Conservation (phyloP, 1,284 basidiomycete species). For the Lignosus rhinocerotis region DNA sequence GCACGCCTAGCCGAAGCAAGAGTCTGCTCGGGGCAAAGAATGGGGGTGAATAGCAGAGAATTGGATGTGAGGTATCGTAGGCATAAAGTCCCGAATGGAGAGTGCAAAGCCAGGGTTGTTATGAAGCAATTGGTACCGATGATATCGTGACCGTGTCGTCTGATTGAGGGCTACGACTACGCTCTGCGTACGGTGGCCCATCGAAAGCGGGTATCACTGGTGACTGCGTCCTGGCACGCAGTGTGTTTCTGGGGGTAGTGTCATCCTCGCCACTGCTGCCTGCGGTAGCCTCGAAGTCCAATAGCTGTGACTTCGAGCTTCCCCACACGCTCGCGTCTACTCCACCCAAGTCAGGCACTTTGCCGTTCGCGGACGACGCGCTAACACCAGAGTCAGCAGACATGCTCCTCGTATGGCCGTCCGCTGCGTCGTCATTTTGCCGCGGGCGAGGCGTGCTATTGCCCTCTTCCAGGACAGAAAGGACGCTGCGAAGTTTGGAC, state of each 20-base stretch:
- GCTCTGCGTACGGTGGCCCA: conserved; percentile 30
- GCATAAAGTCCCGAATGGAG: background rate
- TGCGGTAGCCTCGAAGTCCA: background rate
- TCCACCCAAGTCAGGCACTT: conserved; percentile 36
- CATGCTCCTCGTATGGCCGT: conserved; percentile 15
- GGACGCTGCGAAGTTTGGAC: conserved; percentile 65
- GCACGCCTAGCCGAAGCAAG: background rate
- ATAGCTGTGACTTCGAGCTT: background rate
- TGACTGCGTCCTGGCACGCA: conserved; percentile 36
- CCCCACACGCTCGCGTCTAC: conserved; percentile 16
- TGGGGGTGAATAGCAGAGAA: background rate
- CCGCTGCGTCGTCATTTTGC: conserved; percentile 31
- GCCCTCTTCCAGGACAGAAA: conserved; percentile 64
- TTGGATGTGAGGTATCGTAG: background rate
- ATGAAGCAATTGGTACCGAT: conserved; percentile 8
- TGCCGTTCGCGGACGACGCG: conserved; percentile 11
- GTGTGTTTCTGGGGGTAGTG: conserved; percentile 51
- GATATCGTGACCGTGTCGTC: conserved; percentile 1
- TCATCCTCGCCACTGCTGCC: conserved; percentile 37
- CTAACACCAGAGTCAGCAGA: conserved; percentile 8
- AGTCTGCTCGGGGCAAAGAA: background rate
- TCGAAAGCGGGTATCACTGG: conserved; percentile 28
- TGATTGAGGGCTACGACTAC: conserved; percentile 27
- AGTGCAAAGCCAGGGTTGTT: background rate
- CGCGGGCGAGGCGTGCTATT: conserved; percentile 31